phyloP scores from a whole-genome alignment of 768 basidiomycete species.

The Cystobasidium onofrii region DNA sequence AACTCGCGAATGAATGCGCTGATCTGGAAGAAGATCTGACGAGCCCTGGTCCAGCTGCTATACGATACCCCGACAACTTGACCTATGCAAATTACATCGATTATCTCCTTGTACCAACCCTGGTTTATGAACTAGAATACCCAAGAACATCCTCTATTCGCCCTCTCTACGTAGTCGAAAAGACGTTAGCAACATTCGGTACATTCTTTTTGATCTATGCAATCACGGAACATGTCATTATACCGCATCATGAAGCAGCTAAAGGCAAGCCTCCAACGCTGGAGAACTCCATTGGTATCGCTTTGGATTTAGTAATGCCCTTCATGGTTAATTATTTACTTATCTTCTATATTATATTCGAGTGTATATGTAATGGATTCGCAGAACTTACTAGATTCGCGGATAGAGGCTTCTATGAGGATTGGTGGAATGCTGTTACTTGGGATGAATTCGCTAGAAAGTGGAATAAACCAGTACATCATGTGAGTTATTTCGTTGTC shows the following conservation, averaged over 20 bases:
- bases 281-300: conserved; percentile 64
- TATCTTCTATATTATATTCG: conserved; percentile 50
- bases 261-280: conserved; percentile 53
- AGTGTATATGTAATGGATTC: conserved; percentile 58
- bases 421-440: conserved; percentile 97
- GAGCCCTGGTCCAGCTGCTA: conserved; percentile 58
- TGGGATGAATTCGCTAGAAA: conserved; percentile 97
- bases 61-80: conserved; percentile 79
- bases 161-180: conserved; percentile 67
- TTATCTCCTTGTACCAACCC: conserved; percentile 79
- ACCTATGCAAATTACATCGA: conserved; percentile 69
- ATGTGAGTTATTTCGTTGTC: conserved; percentile 51
- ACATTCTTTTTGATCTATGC: conserved; percentile 79
- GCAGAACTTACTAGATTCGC: conserved; percentile 60
- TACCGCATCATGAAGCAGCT: conserved; percentile 58
- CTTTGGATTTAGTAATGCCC: conserved; percentile 79
- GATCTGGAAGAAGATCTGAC: conserved; percentile 69
- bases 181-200: conserved; percentile 78
- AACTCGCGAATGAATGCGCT: conserved; percentile 64
- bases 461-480: conserved; percentile 94
- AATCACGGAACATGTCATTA: conserved; percentile 88
- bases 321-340: conserved; percentile 56
- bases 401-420: conserved; percentile 95
- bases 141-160: conserved; percentile 68
- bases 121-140: conserved; percentile 95